Percentiles rank a stretch among this genome's conserved stretches.
phyloP scores from a whole-genome alignment of 2,329 filamentous ascomycete species.

The Colletotrichum sp. region DNA sequence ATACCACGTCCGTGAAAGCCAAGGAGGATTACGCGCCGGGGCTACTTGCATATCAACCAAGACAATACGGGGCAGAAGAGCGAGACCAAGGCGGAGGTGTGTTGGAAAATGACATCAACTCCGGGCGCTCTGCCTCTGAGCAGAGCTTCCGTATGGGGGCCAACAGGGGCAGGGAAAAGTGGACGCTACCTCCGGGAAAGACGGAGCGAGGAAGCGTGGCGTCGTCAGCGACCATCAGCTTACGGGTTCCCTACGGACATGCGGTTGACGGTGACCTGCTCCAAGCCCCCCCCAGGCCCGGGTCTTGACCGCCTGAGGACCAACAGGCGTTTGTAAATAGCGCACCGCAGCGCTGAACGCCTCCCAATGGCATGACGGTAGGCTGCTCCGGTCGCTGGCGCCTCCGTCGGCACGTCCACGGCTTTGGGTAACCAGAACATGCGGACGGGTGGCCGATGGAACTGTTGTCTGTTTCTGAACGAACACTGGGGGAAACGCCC shows the following conservation, averaged over 20 bases:
- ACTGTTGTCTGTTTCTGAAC: neutral
- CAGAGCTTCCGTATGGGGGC: constrained; percentile 8
- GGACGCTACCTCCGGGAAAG: constrained; percentile 6
- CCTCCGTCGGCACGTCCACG: neutral
- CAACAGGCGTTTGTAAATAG: neutral
- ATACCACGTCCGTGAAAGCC: neutral
- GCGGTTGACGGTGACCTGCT: neutral
- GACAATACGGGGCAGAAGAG: constrained; percentile 3
- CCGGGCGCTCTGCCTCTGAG: constrained; percentile 6
- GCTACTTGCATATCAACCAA: neutral
- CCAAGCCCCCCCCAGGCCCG: neutral
- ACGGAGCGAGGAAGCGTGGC: constrained; percentile 12
- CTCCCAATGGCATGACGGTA: neutral
- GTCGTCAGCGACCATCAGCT: constrained; percentile 16
- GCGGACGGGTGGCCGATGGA: neutral
- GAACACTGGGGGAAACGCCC: neutral
- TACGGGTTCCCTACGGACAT: neutral
- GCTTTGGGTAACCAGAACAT: neutral
- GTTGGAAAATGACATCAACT: constrained; percentile 21
- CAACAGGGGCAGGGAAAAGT: constrained; percentile 15
- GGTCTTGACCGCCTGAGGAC: neutral
- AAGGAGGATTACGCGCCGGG: neutral
- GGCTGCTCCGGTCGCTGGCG: neutral
- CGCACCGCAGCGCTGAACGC: neutral
- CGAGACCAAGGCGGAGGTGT: constrained; percentile 17